Conservation (phyloP, 495 filamentous ascomycete species). For the Bryoglossum gracile region DNA sequence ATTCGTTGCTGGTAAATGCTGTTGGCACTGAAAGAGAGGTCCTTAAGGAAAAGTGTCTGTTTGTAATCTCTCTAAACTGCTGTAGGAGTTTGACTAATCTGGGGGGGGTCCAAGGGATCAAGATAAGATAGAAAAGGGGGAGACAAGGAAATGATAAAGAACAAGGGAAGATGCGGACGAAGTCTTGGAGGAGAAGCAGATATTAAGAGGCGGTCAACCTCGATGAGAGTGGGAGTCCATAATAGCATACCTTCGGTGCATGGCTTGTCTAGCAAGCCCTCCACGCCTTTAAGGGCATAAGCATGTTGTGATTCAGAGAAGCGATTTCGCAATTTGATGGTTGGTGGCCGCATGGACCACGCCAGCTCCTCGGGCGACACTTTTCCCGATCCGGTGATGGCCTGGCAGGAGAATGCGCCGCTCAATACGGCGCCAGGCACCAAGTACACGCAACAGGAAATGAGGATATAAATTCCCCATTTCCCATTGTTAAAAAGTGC, state of each 20-base stretch:
- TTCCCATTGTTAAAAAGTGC: neutral
- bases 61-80: no score
- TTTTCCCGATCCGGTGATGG: neutral
- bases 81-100: no score
- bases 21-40: neutral
- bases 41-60: neutral
- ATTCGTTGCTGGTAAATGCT: neutral
- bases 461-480: neutral
- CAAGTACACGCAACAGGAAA: neutral
- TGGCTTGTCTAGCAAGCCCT: neutral
- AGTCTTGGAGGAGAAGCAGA: neutral
- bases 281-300: no score
- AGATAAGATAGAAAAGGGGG: no score
- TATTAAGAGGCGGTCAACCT: neutral
- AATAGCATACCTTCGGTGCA: neutral
- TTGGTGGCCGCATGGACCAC: no score
- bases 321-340: neutral
- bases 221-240: neutral
- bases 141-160: no score
- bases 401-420: neutral
- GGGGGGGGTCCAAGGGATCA: neutral
- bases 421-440: neutral
- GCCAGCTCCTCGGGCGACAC: neutral
- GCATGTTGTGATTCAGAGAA: neutral
- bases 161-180: no score